Evolutionary conservation across 1,139 yeast species (phyloP).

Genomic region (Wickerhamiella pararugosa): DNA sequence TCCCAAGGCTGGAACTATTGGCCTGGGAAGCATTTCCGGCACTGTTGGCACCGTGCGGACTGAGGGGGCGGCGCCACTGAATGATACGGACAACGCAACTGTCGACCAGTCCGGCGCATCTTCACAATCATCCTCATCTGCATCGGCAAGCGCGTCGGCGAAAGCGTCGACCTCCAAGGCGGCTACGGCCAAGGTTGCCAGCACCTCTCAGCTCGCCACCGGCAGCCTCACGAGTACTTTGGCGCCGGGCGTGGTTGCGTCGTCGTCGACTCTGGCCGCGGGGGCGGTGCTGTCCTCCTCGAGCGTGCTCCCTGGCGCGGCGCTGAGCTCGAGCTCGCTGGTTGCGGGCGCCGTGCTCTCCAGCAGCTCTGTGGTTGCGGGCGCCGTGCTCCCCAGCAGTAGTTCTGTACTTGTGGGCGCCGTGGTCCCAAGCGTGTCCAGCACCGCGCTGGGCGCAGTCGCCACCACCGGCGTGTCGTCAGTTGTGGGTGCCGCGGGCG

Average conservation of each 20-base stretch:
- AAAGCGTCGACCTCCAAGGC: background rate
- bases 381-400: conserved; percentile 3
- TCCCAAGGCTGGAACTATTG: conserved; percentile 1
- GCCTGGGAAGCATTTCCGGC: conserved; percentile 3
- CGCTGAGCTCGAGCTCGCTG: background rate
- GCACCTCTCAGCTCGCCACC: background rate
- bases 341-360: background rate
- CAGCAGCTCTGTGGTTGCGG: background rate
- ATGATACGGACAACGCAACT: background rate
- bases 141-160: background rate
- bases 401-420: background rate
- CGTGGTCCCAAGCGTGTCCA: conserved; percentile 3
- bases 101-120: no score
- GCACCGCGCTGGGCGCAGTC: background rate
- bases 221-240: no score
- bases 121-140: background rate
- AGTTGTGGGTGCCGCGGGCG: conserved; percentile 1
- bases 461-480: conserved; percentile 3
- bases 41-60: conserved; percentile 1
- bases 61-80: background rate
- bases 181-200: background rate
- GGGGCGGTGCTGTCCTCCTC: no score
- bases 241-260: no score
- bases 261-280: no score
- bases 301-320: background rate